Base-by-base conservation (phyloP, 345 rosid genomes). In the Mallotus nudiflorus region DNA sequence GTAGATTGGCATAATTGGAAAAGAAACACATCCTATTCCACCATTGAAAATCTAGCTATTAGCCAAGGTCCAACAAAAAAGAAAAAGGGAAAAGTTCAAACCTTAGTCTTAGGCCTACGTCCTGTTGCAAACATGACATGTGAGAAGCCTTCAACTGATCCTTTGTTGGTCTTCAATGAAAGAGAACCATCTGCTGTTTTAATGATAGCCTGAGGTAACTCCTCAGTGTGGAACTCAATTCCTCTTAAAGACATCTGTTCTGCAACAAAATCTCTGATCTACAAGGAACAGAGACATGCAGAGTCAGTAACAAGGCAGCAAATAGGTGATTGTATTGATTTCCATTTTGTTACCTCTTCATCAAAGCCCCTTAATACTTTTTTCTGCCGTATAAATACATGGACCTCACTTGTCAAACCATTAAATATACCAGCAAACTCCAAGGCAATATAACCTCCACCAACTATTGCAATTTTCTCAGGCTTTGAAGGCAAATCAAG, bases 41-140 rank as follows among this genome's bases (percentile, higher is more conserved):
- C 14, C 60, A 42, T 50, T 42, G 20, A 52, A 39, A 13, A 65
- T 20, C 18, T 5, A 31, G 68, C 11, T 60, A 22, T 10, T 28
- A 52, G 29, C 5, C 63, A 4, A 69, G 31, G 50, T 16, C 28
- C 5, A 37, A 61, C 27, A 20, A 55, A 3, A 58, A 22, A 66
- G 50, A 16, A 18, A 31, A 14, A 69, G 55, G 73, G 67, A 39
- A 9, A 58, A 53, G 4, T 46, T 4, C 75, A 62, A 82, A 94
- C 98, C 98, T 87, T 90, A 12, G 97, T 94, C 62, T 87, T 91
- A 25, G 98, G 89, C 77, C 83, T 83, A 40, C 98, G 95, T 68
- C 98, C 98, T 54, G 97, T 94, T 55, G 98, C 98, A 86, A 94
- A 94, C 97, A 94, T 94, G 28, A 94, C 59, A 78, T 94, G 98